Base-by-base conservation (phyloP, 2,329 filamentous ascomycete species). In the Exophiala calicioides region DNA sequence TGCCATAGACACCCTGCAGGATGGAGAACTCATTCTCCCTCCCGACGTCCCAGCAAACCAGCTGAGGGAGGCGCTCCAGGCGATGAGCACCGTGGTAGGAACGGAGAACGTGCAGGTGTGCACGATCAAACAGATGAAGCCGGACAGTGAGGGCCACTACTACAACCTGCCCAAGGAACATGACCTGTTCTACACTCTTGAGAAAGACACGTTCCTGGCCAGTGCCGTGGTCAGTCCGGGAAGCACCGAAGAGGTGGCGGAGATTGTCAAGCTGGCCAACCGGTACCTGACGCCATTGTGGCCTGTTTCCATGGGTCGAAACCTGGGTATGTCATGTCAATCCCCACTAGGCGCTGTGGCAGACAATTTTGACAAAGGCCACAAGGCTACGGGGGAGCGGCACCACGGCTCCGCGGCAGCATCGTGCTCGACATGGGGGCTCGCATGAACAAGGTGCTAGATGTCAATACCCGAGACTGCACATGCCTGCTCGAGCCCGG, bases 371-470 rank as follows among this genome's bases (percentile, higher is more conserved):
- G n/a, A n/a, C 12, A 35, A 27, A 29, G n/a, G 3, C 13, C 19
- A 27, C 10, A 21, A 40, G 71, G 73, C n/a, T 77, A 77, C 43
- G 75, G 74, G 10, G 74, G 74, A 3, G 68, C 74, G 1, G 72
- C 72, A 0, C 74, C 73, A 0, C 60, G 71, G 3, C 64, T 74
- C 2, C 52, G 56, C 1, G 73, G 73, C 0, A 70, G 65, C 31
- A 63, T 76, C 4, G 70, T 71, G 1, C 50, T 77, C n/a, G 70
- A 75, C 50, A 60, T 76, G 2, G 60, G 60, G 2, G 37, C 20
- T 13, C 44, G 60, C 7, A 64, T 65, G 62, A 62, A 62, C 41
- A 55, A 55, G 35, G 60, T 65, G 19, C 38, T 66, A 9, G 53
- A 63, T 3, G 60, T 65, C 52, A 62, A 65, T 24, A 56, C 56